Base-by-base conservation (phyloP, 2,329 filamentous ascomycete genomes). In the Cordyceps cateniannulata region DNA sequence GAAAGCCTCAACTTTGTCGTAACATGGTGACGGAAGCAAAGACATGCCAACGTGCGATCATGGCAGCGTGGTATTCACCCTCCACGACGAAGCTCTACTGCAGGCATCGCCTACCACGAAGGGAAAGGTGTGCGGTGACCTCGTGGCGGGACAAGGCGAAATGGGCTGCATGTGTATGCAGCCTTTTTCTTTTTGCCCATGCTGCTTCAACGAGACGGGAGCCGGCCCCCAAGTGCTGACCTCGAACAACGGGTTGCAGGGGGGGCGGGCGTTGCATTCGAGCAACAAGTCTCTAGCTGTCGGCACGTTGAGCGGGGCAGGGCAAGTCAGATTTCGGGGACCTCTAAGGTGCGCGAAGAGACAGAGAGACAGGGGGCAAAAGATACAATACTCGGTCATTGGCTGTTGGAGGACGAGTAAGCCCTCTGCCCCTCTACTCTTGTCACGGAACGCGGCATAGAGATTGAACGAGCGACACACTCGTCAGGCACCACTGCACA, bases 41-140 rank as follows among this genome's bases (percentile, higher is more conserved):
- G n/a, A 32, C 20, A 51, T 42, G 55, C 55, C 55, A 59, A 35
- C 22, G n/a, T 40, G 55, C 32, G 55, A 59, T 51, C 47, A 50
- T 50, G 55, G 55, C 55, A 59, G 55, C 35, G 55, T 59, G 32
- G 45, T 38, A 59, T 59, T 59, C 55, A 42, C 55, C 55, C 55
- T 59, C 55, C 32, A 59, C 16, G n/a, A 29, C 9, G 20, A 27
- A 18, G 32, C 9, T 12, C 47, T 59, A 50, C 32, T 50, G 55
- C 55, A 59, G 55, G 32, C 20, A 59, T 59, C 55, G 55, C 47
- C 55, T 50, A 44, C 55, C 32, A 24, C 35, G 27, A 38, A 44
- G 44, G 42, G 18, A 32, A 18, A 45, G 18, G 38, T 44, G 24
- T 40, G 50, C 25, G 35, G 35, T 42, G 50, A 14, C 24, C 12